Evolutionary conservation across 495 filamentous ascomycete species (phyloP).

Genomic region (Parmelia sp.): DNA sequence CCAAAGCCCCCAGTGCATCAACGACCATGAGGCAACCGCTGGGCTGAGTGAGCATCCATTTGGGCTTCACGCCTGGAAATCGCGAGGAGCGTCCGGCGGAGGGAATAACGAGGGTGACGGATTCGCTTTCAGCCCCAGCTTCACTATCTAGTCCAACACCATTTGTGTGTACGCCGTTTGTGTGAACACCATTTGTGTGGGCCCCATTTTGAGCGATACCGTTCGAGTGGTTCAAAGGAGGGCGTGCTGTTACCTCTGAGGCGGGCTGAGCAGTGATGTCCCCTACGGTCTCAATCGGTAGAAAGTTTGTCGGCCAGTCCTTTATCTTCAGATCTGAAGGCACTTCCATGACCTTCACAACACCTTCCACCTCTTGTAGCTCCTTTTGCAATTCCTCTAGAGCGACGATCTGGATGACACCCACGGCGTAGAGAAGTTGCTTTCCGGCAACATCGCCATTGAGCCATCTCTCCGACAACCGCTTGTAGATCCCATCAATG

Average conservation of each 20-base stretch:
- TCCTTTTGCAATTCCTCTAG: background rate
- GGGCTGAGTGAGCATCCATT: constrained; percentile 7
- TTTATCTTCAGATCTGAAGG: background rate
- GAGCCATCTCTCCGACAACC: background rate
- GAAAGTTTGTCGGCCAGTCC: background rate
- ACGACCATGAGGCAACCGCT: constrained; percentile 5
- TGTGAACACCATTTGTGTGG: background rate
- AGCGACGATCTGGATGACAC: background rate
- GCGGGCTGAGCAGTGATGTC: constrained; percentile 1
- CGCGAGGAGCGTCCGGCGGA: background rate
- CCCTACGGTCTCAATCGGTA: background rate
- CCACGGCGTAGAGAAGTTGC: background rate
- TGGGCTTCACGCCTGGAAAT: constrained; percentile 1
- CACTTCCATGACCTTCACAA: background rate
- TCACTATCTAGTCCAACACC: background rate
- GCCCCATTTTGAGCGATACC: background rate
- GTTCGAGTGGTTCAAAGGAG: background rate
- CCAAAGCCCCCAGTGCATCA: constrained; percentile 2
- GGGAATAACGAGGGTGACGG: constrained; percentile 2
- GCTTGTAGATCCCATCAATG: constrained; percentile 1
- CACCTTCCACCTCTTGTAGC: background rate
- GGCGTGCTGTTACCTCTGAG: background rate
- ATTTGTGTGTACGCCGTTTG: background rate
- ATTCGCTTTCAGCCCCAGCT: background rate
- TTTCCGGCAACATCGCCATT: background rate